Evolutionary conservation across 371 early-diverging fungal species (phyloP).

Genomic region (Mortierella sp.): DNA sequence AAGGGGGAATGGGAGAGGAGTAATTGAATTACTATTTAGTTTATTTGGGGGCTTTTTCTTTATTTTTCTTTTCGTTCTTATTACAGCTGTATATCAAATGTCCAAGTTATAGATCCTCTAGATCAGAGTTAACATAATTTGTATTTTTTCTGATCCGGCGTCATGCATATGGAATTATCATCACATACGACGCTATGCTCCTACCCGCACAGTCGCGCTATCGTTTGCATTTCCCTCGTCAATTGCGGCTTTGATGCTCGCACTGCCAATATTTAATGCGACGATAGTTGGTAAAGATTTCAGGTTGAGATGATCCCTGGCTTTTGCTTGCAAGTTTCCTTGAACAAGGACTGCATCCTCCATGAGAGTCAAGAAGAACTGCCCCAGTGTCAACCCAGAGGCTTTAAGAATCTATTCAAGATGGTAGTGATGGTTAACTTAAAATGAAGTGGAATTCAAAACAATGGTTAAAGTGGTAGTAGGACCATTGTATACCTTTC

Average conservation of each 20-base stretch:
- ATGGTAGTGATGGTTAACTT: background rate
- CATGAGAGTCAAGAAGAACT: slow-evolving; percentile 37
- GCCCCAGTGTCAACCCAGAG: slow-evolving; percentile 32
- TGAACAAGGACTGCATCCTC: slow-evolving; percentile 28
- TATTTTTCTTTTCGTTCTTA: too few species aligned
- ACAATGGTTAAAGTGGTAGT: too few species aligned
- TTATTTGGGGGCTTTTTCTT: background rate
- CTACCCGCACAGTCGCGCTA: background rate
- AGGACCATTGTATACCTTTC: slow-evolving; percentile 25
- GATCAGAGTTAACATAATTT: background rate
- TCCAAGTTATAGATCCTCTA: background rate
- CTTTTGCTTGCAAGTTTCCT: slow-evolving; percentile 18
- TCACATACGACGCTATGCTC: background rate
- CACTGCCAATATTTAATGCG: background rate
- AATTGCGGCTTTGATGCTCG: background rate
- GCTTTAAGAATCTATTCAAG: slow-evolving; percentile 30
- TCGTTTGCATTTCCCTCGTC: background rate
- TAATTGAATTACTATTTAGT: too few species aligned
- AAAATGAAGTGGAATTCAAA: background rate
- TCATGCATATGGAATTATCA: background rate
- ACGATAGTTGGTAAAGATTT: background rate
- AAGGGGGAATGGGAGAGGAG: background rate
- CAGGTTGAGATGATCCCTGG: background rate
- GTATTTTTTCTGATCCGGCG: background rate
- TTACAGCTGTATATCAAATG: background rate